Base-by-base conservation (phyloP, 2,329 filamentous ascomycete species). In the Decorospora gaudefroyi region DNA sequence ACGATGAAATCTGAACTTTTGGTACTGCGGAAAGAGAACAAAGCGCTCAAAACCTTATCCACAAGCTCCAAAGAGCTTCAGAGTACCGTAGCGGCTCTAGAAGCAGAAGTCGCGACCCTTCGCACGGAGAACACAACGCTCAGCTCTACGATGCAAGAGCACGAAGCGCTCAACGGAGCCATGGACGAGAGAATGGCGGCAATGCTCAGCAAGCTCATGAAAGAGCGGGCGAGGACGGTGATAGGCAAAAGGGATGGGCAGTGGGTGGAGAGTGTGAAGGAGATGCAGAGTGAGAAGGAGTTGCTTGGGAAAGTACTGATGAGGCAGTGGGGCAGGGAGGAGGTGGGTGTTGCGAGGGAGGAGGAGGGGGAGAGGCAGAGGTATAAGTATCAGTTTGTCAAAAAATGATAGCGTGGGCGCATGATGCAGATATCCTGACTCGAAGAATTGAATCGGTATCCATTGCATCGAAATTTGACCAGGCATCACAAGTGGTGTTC, bases 291-390 rank as follows among this genome's bases (percentile, higher is more conserved):
- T 1, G 67, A 70, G 42, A 59, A 55, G 38, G 62, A 67, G 32
- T 29, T 68, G 13, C 34, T 68, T 46, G 63, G 64, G 0, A 63
- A 59, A 35, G 63, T 67, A 17, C 25, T 69, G 26, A 54, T 70
- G 58, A 49, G 65, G 49, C 64, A 70, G 40, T 70, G 67, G 67
- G 67, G 67, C 7, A 62, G 55, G 27, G 63, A 68, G 44, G 67
- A 70, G 38, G 49, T 61, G 33, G 66, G 65, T 23, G 49, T 55
- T 35, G 57, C 53, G n/a, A 40, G 49, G 6, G 57, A 62, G 42
- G 41, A 38, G 15, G 39, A 45, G 19, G 57, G 49, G 6, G 56
- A 63, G 40, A 49, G 40, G 30, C 65, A 69, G 39, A 17, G 16
- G 34, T 69, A 64, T 50, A 46, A 46, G 49, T 70, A 69, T 27